phyloP scores from a whole-genome alignment of 495 filamentous ascomycete species.

The Lepraria neglecta region DNA sequence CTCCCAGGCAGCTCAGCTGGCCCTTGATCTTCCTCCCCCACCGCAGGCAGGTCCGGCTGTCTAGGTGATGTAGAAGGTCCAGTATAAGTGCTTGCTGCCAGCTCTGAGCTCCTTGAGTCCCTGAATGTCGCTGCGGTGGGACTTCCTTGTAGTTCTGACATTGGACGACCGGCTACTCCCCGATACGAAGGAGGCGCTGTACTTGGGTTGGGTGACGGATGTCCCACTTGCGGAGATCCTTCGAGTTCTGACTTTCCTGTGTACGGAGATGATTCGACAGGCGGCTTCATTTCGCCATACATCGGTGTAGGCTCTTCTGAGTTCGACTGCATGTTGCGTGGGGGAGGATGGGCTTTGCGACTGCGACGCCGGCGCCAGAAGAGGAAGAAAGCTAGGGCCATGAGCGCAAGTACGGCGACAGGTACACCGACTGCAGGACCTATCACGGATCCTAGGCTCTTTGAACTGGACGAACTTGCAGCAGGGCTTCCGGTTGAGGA shows the following conservation, averaged over 20 bases:
- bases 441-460: conserved; percentile 4
- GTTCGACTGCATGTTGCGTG: background rate
- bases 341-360: background rate
- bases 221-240: conserved; percentile 12
- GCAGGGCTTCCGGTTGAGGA: background rate
- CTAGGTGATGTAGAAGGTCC: background rate
- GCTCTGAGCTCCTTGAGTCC: conserved; percentile 4
- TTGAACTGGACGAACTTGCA: conserved; percentile 5
- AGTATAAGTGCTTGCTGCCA: background rate
- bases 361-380: conserved; percentile 10
- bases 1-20: conserved; percentile 3
- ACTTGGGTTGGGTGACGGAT: conserved; percentile 5
- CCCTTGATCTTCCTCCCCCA: conserved; percentile 6
- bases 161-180: background rate
- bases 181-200: conserved; percentile 1
- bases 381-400: conserved; percentile 10
- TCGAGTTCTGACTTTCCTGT: conserved; percentile 11
- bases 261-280: conserved; percentile 1
- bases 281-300: conserved; percentile 7
- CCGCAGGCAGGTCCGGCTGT: background rate
- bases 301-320: conserved; percentile 1
- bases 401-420: conserved; percentile 4
- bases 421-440: conserved; percentile 9
- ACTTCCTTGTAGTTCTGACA: conserved; percentile 3
- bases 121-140: conserved; percentile 2